Percentiles rank a stretch among this genome's conserved stretches.
phyloP scores from a whole-genome alignment of 306 rosid genomes.

The Cyclanthera cordifolia region DNA sequence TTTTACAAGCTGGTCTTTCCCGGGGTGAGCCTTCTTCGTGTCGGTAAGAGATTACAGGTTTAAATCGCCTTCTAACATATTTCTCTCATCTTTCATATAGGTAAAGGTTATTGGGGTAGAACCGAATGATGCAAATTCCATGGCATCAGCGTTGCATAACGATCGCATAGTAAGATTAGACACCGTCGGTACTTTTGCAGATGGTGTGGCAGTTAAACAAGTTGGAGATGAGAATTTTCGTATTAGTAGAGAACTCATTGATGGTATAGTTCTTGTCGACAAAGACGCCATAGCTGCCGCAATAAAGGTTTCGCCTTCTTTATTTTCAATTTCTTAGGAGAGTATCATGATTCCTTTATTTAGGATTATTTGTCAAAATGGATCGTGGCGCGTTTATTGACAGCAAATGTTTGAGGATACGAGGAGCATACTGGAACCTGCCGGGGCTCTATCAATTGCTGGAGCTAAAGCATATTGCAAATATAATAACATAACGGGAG shows the following conservation, averaged over 20 bases:
- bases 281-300: slow-evolving; percentile 82
- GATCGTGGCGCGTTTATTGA: neutral
- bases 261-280: slow-evolving; percentile 77
- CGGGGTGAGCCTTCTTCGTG: slow-evolving; percentile 35
- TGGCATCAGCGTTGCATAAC: slow-evolving; percentile 72
- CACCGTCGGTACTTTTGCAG: slow-evolving; percentile 82
- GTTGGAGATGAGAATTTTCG: slow-evolving; percentile 91
- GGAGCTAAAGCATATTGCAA: slow-evolving; percentile 95
- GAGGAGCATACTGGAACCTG: slow-evolving; percentile 85
- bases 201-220: slow-evolving; percentile 89
- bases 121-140: slow-evolving; percentile 22
- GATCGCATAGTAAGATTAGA: slow-evolving; percentile 58
- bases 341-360: no score
- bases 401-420: slow-evolving; percentile 96
- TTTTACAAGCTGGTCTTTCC: slow-evolving; percentile 78
- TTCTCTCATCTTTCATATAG: slow-evolving; percentile 20
- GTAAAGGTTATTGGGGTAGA: slow-evolving; percentile 88
- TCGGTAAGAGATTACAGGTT: neutral
- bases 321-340: no score
- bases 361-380: no score
- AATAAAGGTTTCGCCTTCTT: slow-evolving; percentile 48
- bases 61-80: neutral
- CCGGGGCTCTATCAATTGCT: slow-evolving; percentile 92
- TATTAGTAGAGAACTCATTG: slow-evolving; percentile 64
- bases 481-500: slow-evolving; percentile 60